Evolutionary conservation across 768 basidiomycete genomes (phyloP).

Genomic region (Termitomyces sp.): DNA sequence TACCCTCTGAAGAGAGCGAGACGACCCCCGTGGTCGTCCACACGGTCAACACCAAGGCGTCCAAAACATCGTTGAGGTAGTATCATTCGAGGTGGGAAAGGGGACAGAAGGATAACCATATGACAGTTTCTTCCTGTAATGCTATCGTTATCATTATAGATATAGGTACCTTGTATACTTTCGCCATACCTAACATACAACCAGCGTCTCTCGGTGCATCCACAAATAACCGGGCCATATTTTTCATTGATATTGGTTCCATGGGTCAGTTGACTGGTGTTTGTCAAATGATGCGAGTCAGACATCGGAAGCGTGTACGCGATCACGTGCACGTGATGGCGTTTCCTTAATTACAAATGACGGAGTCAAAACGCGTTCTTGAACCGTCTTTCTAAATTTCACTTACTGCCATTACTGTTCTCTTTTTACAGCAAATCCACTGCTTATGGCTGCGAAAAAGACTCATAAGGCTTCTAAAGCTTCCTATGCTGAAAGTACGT

Average conservation of each 20-base stretch:
- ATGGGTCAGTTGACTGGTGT: not conserved
- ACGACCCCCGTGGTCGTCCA: not conserved
- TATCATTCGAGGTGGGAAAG: not conserved
- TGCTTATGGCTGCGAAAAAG: slow-evolving; percentile 28
- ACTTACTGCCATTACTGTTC: not conserved
- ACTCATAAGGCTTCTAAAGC: slow-evolving; percentile 27
- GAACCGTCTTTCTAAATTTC: not conserved
- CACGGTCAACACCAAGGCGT: slow-evolving; percentile 12
- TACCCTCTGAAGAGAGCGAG: slow-evolving; percentile 24
- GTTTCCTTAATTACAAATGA: slow-evolving; percentile 1
- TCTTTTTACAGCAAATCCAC: not conserved
- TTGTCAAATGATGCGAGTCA: not conserved
- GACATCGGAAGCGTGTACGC: not conserved
- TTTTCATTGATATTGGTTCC: no score
- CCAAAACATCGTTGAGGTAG: slow-evolving; percentile 19
- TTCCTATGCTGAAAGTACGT: slow-evolving; percentile 41
- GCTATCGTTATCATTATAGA: slow-evolving; percentile 3
- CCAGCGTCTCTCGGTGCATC: not conserved
- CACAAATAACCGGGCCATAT: not conserved
- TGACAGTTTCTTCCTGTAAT: slow-evolving; percentile 1
- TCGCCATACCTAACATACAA: not conserved
- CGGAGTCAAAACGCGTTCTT: slow-evolving; percentile 8
- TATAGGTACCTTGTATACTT: not conserved
- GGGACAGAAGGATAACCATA: not conserved
- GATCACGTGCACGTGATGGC: slow-evolving; percentile 14